Evolutionary conservation across 495 filamentous ascomycete species (phyloP), one percentile per base, ranked within the genome.

Genomic region (Astrothelium macrocarpum): DNA sequence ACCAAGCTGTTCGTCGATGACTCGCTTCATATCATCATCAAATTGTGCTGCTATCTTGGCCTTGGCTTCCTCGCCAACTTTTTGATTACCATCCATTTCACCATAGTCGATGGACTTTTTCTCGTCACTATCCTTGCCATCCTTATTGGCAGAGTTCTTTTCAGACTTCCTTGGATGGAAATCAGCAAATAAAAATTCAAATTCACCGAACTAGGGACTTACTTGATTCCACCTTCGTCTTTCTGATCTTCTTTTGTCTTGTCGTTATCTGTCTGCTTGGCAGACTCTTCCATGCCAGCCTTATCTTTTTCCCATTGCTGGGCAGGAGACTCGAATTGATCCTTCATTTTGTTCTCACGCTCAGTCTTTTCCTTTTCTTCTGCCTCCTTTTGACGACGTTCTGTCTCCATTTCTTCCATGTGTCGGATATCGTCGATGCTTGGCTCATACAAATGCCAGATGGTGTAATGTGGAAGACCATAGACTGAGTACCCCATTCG

Each of bases 361-460:
- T 92, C 81, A 61, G 73, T 76, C 65, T 75, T 88, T 74, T 89
- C 87, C 10, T 80, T 74, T 72, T 96, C 91, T 32, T 81, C 85
- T 31, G 82, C 85, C 65, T 86, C 79, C 46, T 85, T 83, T 65
- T 90, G 84, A 63, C 85, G 78, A 32, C 85, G 83, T 68, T 96
- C 91, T 62, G 83, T 75, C 68, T 96, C 90, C 90, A 96, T 95
- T 77, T 96, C 88, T 79, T 79, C 93, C 95, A 99, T 99, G 67
- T 97, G 95, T 60, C 89, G 85, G 59, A 97, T 88, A 69, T 99
- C 95, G 70, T 99, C 95, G 12, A 96, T 90, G 65, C 90, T 95
- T 14, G 95, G 95, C 73, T 99, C 95, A 78, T 99, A 99, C 60
- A 97, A 79, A 86, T 99, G 95, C 95, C 95, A 99, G 63, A 99